phyloP scores from a whole-genome alignment of 495 filamentous ascomycete species.

The Aspergillus cristatus region DNA sequence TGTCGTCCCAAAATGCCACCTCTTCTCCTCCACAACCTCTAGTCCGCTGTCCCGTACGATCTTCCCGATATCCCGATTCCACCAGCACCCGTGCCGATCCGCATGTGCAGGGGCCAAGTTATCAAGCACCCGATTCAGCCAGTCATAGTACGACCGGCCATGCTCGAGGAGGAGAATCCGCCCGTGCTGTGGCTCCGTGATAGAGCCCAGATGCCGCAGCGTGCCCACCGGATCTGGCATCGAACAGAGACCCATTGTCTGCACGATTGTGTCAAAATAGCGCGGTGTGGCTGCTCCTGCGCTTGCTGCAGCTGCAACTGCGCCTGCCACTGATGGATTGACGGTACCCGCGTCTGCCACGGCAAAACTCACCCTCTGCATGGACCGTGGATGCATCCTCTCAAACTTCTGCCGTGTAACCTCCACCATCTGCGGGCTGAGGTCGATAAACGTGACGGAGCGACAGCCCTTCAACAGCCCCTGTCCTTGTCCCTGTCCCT shows the following conservation, averaged over 20 bases:
- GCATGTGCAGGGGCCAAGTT: conserved; percentile 69
- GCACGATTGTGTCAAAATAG: conserved; percentile 75
- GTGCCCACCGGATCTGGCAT: conserved; percentile 63
- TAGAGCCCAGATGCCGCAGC: conserved; percentile 40
- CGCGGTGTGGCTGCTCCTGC: neutral
- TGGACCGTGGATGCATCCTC: too few relatives aligned
- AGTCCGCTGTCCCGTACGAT: conserved; percentile 75
- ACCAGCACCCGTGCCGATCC: conserved; percentile 86
- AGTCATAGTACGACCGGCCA: conserved; percentile 65
- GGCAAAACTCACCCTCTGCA: conserved; percentile 33
- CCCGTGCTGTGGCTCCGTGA: conserved; percentile 44
- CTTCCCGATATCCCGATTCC: conserved; percentile 81
- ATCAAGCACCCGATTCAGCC: conserved; percentile 75
- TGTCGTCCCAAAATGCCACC: conserved; percentile 70
- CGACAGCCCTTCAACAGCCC: conserved; percentile 33
- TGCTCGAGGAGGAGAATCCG: conserved; percentile 86
- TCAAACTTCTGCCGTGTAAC: conserved; percentile 51
- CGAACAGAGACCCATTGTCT: conserved; percentile 91
- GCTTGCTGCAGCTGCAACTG: neutral
- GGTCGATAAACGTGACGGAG: conserved; percentile 52
- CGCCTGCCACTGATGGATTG: too few relatives aligned
- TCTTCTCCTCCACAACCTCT: conserved; percentile 61
- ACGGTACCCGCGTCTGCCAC: conserved; percentile 29
- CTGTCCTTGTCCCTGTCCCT: too few relatives aligned
- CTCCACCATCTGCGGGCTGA: conserved; percentile 55